A percentile compares a stretch with the other conserved stretches of the same genome.
phyloP scores from a whole-genome alignment of 768 basidiomycete species.

The Kwoniella europaea region DNA sequence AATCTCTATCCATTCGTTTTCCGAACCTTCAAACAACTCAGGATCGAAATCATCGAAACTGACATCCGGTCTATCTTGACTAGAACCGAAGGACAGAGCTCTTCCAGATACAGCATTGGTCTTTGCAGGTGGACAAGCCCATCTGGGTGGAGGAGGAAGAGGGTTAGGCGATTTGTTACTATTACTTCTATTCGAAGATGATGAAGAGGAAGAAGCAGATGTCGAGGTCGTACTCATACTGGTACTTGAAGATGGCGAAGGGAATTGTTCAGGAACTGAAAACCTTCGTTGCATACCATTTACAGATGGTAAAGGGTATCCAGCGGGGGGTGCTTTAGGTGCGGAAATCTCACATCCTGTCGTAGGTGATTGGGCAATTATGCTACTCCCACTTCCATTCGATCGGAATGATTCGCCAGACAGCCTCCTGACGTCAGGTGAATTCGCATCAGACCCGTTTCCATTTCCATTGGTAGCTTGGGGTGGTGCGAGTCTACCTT shows the following conservation, averaged over 20 bases:
- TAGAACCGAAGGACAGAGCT: constrained; percentile 32
- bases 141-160: constrained; percentile 27
- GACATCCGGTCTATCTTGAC: constrained; percentile 37
- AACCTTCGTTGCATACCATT: constrained; percentile 5
- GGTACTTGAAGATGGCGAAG: constrained; percentile 16
- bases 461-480: neutral
- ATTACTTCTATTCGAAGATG: constrained; percentile 22
- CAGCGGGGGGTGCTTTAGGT: constrained; percentile 42
- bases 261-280: constrained; percentile 1
- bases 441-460: neutral
- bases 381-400: constrained; percentile 6
- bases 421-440: constrained; percentile 13
- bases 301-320: constrained; percentile 36
- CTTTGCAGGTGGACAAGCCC: constrained; percentile 39
- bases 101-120: constrained; percentile 32
- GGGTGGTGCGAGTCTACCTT: constrained; percentile 9
- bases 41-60: constrained; percentile 41
- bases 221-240: constrained; percentile 24
- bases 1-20: constrained; percentile 43
- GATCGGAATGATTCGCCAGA: constrained; percentile 11
- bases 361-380: constrained; percentile 28
- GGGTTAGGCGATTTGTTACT: constrained; percentile 5
- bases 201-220: constrained; percentile 27
- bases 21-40: constrained; percentile 36
- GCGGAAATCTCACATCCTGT: constrained; percentile 48